Evolutionary conservation across 306 rosid genomes (phyloP).

Genomic region (Cucumis cinereus): DNA sequence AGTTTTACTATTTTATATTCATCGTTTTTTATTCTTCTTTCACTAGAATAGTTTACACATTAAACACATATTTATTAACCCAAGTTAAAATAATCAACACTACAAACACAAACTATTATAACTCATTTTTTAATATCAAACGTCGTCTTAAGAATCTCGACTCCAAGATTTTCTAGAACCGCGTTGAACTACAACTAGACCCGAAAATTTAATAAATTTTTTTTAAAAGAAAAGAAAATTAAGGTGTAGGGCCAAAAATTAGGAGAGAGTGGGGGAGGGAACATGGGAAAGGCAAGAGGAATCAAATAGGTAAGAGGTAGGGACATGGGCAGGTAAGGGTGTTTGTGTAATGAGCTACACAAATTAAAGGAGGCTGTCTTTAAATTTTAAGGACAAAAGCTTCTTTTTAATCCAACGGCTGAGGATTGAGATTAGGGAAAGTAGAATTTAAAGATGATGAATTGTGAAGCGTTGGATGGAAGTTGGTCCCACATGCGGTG

Average conservation of each 20-base stretch:
- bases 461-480: not conserved
- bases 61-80: no score
- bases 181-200: not conserved
- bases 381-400: not conserved
- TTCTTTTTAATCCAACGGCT: not conserved
- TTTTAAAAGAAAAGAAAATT: not conserved
- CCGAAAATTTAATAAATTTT: not conserved
- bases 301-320: constrained; percentile 6
- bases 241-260: not conserved
- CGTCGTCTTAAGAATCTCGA: not conserved
- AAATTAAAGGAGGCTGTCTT: not conserved
- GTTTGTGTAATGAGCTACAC: constrained; percentile 3
- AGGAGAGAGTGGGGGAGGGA: not conserved
- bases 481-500: constrained; percentile 2
- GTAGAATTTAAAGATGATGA: not conserved
- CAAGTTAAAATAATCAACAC: no score
- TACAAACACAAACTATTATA: no score
- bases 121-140: no score
- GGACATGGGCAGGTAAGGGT: constrained; percentile 9
- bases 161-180: not conserved
- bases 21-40: no score
- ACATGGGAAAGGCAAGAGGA: constrained; percentile 5
- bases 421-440: not conserved
- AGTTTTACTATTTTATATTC: no score
- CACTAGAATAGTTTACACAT: no score